These are phyloP conservation scores for Vigna unguiculata DNA, from an alignment of 306 rosid species.

Conservation along the genomic window DNA sequence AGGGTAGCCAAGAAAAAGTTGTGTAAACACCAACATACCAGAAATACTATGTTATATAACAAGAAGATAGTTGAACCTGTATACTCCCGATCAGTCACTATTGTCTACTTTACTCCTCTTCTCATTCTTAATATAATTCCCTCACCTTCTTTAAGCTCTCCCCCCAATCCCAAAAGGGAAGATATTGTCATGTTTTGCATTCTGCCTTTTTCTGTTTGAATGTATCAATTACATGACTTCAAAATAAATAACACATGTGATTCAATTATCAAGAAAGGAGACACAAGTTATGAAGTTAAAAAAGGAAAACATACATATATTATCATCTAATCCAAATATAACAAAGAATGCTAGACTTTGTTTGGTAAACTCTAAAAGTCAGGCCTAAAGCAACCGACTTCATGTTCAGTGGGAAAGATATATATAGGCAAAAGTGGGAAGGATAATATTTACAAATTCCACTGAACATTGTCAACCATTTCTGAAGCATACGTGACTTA, in stretches of 20 bases:
- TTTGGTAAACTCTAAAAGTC: background rate
- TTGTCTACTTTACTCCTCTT: background rate
- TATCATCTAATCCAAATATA: conserved; percentile 8
- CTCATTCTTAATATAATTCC: background rate
- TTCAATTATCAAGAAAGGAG: background rate
- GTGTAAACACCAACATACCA: background rate
- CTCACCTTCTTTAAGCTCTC: background rate
- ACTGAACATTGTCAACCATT: conserved; percentile 9
- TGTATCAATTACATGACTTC: background rate
- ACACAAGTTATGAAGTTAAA: background rate
- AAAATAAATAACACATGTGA: background rate
- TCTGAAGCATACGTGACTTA: conserved; percentile 18
- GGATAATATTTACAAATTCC: background rate
- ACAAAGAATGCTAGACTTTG: background rate
- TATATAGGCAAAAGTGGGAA: background rate
- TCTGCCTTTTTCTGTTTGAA: background rate
- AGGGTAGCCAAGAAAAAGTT: conserved; percentile 15
- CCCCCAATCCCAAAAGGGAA: background rate
- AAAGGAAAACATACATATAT: background rate
- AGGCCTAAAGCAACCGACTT: conserved; percentile 1
- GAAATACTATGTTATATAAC: background rate
- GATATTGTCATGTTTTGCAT: background rate
- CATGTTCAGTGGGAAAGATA: background rate
- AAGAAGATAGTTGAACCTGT: conserved; percentile 16
- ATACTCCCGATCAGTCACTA: background rate